A percentile compares a stretch with the other conserved stretches of the same genome.
phyloP scores from a whole-genome alignment of 345 rosid genomes.

The Geranium brycei region DNA sequence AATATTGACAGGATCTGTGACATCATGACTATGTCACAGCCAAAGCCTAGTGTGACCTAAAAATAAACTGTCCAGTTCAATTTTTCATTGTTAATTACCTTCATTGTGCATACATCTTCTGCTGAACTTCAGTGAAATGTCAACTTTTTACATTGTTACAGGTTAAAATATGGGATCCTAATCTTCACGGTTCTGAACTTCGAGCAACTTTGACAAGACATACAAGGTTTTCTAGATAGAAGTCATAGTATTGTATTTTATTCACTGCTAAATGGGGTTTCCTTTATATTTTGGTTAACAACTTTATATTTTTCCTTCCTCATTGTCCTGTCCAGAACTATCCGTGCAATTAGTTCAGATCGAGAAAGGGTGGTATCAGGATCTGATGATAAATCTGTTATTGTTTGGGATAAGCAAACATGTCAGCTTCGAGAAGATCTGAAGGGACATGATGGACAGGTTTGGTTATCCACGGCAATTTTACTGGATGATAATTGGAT shows the following conservation, averaged over 20 bases:
- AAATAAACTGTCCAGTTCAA: too few species aligned
- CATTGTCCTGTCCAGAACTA: conserved; percentile 41
- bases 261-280: neutral
- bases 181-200: conserved; percentile 92
- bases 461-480: conserved; percentile 20
- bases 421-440: conserved; percentile 82
- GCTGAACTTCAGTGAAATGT: too few species aligned
- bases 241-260: neutral
- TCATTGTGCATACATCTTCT: too few species aligned
- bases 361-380: conserved; percentile 95
- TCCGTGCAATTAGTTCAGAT: conserved; percentile 96
- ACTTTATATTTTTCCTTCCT: neutral
- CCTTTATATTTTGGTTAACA: neutral
- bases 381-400: conserved; percentile 88
- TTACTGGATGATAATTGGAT: conserved; percentile 3
- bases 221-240: conserved; percentile 36
- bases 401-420: conserved; percentile 98
- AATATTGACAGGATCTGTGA: neutral
- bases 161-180: conserved; percentile 99
- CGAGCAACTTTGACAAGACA: conserved; percentile 91
- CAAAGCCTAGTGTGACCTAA: neutral
- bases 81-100: too few species aligned
- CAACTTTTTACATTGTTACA: conserved; percentile 20
- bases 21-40: neutral
- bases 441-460: conserved; percentile 94